Evolutionary conservation across 345 rosid genomes (phyloP).

Genomic region (Populus deltoides): DNA sequence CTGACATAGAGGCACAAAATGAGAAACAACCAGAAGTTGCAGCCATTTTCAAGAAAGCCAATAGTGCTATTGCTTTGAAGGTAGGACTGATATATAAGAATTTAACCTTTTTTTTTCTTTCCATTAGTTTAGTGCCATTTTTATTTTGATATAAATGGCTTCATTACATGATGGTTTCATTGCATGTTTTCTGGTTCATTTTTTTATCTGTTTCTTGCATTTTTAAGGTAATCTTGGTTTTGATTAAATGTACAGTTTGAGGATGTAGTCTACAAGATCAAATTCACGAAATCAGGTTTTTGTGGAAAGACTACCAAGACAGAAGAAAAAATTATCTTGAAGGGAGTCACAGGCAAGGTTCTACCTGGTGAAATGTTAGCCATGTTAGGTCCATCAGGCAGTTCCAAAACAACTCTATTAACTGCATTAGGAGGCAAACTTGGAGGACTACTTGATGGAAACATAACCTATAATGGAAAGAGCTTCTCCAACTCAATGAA

Average conservation of each 20-base stretch:
- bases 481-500: slow-evolving; percentile 41
- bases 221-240: not conserved
- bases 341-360: slow-evolving; percentile 47
- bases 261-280: slow-evolving; percentile 47
- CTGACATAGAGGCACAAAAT: slow-evolving; percentile 31
- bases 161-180: not conserved
- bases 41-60: slow-evolving; percentile 33
- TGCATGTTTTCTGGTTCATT: not conserved
- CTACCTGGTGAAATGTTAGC: slow-evolving; percentile 57
- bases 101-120: not conserved
- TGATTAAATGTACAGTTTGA: slow-evolving; percentile 40
- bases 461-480: slow-evolving; percentile 44
- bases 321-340: slow-evolving; percentile 42
- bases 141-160: not conserved
- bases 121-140: not conserved
- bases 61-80: slow-evolving; percentile 43
- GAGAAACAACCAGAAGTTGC: slow-evolving; percentile 9
- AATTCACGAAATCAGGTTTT: slow-evolving; percentile 18
- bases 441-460: slow-evolving; percentile 37
- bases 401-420: slow-evolving; percentile 54
- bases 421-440: slow-evolving; percentile 55
- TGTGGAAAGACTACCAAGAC: slow-evolving; percentile 20
- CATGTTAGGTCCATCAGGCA: slow-evolving; percentile 60
- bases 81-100: slow-evolving; percentile 9
- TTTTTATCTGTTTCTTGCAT: not conserved